Percentiles rank a stretch among this genome's conserved stretches.
Conservation (phyloP, 2,329 filamentous ascomycete species). For the Golovinomyces cichoracearum region DNA sequence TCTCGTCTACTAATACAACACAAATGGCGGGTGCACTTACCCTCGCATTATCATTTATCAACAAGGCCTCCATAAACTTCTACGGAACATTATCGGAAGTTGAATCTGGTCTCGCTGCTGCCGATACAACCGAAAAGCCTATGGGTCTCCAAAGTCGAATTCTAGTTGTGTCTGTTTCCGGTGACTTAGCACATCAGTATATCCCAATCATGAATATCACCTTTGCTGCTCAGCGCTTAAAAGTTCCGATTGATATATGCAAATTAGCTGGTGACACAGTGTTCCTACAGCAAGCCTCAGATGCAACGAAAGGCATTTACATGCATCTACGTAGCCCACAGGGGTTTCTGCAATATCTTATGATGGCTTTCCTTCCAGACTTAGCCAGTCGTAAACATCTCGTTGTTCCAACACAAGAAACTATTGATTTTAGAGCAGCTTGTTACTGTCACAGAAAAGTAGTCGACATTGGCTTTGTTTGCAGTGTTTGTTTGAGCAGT, state of each 20-base stretch:
- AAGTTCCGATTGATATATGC: conserved; percentile 77
- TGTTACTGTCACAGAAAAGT: conserved; percentile 90
- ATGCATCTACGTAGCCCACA: conserved; percentile 34
- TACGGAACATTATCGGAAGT: conserved; percentile 16
- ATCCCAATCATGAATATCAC: conserved; percentile 98
- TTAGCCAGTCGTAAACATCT: conserved; percentile 36
- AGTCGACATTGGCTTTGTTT: conserved; percentile 81
- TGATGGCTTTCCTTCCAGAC: conserved; percentile 76
- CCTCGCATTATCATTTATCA: conserved; percentile 69
- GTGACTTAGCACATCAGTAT: conserved; percentile 64
- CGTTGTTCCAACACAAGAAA: conserved; percentile 53
- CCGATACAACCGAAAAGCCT: conserved; percentile 12
- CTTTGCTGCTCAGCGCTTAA: conserved; percentile 72
- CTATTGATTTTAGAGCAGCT: conserved; percentile 89
- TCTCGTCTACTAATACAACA: conserved; percentile 47
- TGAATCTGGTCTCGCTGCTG: conserved; percentile 7
- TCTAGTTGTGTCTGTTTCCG: conserved; percentile 69
- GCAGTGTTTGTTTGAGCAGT: conserved; percentile 82
- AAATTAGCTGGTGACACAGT: conserved; percentile 67
- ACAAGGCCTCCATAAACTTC: conserved; percentile 28
- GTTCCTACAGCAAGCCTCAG: conserved; percentile 74
- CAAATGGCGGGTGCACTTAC: conserved; percentile 80
- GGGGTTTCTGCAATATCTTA: conserved; percentile 71
- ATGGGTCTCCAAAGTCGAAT: conserved; percentile 50
- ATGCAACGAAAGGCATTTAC: conserved; percentile 45